Conservation (phyloP, 2,329 filamentous ascomycete species). For the Clonostachys sp. region DNA sequence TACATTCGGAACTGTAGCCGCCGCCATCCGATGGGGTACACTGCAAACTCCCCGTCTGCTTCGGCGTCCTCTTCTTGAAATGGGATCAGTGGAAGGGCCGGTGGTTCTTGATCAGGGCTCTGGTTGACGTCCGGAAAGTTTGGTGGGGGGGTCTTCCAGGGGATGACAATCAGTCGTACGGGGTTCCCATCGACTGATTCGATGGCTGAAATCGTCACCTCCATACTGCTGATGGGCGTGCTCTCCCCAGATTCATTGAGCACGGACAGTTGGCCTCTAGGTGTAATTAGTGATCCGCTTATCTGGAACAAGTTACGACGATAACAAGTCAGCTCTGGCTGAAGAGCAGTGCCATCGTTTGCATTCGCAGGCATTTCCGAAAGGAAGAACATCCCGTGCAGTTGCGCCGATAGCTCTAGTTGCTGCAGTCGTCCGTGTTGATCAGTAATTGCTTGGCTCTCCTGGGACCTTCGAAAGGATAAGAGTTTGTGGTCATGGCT, state of each 20-base stretch:
- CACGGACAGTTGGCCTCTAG: slow-evolving; percentile 72
- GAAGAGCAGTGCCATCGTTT: slow-evolving; percentile 52
- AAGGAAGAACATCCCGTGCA: slow-evolving; percentile 86
- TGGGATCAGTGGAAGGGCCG: slow-evolving; percentile 69
- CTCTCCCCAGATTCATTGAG: slow-evolving; percentile 81
- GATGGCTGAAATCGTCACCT: slow-evolving; percentile 85
- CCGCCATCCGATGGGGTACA: slow-evolving; percentile 92
- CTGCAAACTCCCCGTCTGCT: slow-evolving; percentile 74
- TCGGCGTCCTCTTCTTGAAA: slow-evolving; percentile 57
- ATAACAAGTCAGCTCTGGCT: slow-evolving; percentile 90
- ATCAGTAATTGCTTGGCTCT: slow-evolving; percentile 58
- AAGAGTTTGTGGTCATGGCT: slow-evolving; percentile 59
- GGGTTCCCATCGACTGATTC: slow-evolving; percentile 91
- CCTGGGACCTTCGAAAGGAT: slow-evolving; percentile 51
- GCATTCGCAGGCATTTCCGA: slow-evolving; percentile 70
- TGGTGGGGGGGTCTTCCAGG: slow-evolving; percentile 92
- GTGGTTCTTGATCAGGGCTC: slow-evolving; percentile 76
- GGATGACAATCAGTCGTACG: slow-evolving; percentile 92
- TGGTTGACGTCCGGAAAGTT: slow-evolving; percentile 65
- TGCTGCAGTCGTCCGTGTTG: slow-evolving; percentile 55
- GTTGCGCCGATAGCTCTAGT: slow-evolving; percentile 64
- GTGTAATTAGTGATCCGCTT: slow-evolving; percentile 80
- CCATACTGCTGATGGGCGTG: slow-evolving; percentile 75
- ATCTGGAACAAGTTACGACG: slow-evolving; percentile 95
- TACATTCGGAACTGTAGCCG: slow-evolving; percentile 84